These are phyloP conservation scores for Neurospora tetrasperma DNA, from an alignment of 495 filamentous ascomycete species.

Conservation along the genomic window DNA sequence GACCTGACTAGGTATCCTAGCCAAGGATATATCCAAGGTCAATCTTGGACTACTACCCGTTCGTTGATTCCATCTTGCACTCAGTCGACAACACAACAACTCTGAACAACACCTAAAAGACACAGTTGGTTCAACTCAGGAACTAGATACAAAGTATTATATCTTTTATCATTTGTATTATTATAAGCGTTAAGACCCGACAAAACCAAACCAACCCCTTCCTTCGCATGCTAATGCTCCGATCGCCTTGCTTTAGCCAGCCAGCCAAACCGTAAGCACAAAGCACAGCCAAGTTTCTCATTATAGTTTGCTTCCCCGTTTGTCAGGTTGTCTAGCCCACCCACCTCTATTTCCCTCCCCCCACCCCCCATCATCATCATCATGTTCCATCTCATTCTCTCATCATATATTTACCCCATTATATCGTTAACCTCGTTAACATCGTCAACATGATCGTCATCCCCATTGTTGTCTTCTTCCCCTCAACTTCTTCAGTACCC, in stretches of 20 bases:
- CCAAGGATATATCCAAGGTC: too few relatives aligned
- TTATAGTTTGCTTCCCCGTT: neutral
- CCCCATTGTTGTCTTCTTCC: neutral
- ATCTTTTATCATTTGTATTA: neutral
- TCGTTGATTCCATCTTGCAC: too few relatives aligned
- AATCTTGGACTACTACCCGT: too few relatives aligned
- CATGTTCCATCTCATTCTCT: neutral
- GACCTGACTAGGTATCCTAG: too few relatives aligned
- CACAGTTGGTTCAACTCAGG: too few relatives aligned
- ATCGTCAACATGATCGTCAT: neutral
- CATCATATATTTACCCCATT: neutral
- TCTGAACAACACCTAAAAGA: too few relatives aligned
- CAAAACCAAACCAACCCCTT: neutral
- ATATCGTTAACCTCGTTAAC: neutral
- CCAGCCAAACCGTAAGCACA: neutral
- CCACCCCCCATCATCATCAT: neutral
- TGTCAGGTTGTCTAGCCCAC: neutral
- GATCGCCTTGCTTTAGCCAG: neutral
- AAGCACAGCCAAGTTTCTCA: neutral
- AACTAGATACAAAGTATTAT: neutral
- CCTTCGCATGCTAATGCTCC: conserved; percentile 12
- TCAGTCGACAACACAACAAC: too few relatives aligned
- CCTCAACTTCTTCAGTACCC: neutral
- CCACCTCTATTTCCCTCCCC: neutral
- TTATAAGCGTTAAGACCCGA: conserved; percentile 11